Percentiles rank a stretch among this genome's conserved stretches.
phyloP scores from a whole-genome alignment of 306 rosid genomes.

The Corylus americana region DNA sequence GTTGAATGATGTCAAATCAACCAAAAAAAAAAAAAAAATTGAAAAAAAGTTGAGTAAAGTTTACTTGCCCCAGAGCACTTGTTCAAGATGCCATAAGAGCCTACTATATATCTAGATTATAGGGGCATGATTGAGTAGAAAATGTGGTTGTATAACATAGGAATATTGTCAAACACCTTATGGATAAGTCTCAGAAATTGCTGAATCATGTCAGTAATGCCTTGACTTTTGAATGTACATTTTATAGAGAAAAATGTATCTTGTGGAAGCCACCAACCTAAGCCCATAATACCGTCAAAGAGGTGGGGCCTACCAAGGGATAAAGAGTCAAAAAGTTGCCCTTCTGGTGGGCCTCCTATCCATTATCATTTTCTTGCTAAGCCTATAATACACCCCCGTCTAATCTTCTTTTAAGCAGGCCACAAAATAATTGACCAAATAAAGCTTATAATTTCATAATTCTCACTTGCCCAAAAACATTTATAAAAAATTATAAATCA shows the following conservation, averaged over 20 bases:
- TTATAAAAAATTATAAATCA: no score
- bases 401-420: not conserved
- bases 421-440: not conserved
- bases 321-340: not conserved
- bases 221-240: not conserved
- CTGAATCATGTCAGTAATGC: not conserved
- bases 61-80: no score
- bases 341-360: not conserved
- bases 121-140: not conserved
- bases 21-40: no score
- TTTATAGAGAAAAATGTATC: not conserved
- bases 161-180: not conserved
- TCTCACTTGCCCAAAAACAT: no score
- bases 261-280: not conserved
- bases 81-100: no score
- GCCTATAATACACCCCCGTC: not conserved
- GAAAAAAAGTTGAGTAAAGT: no score
- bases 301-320: not conserved
- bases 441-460: not conserved
- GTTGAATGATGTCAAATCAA: no score
- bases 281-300: not conserved
- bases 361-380: not conserved
- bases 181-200: not conserved
- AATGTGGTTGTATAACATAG: not conserved
- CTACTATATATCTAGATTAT: no score